Percentiles rank a stretch among this genome's conserved stretches.
phyloP scores from a whole-genome alignment of 1,284 basidiomycete genomes.

The Leccinum subrobustum region DNA sequence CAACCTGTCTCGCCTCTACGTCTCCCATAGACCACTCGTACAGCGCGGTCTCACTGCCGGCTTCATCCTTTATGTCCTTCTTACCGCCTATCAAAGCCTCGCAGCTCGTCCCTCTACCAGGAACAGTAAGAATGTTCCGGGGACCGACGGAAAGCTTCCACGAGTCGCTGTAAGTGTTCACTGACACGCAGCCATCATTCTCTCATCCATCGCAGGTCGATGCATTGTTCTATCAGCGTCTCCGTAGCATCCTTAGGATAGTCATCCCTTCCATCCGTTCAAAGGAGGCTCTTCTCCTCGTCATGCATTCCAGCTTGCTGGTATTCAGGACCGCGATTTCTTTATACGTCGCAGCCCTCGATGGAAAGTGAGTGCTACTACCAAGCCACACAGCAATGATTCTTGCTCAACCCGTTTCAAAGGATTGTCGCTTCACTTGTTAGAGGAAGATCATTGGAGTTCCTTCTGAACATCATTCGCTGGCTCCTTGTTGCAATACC shows the following conservation, averaged over 20 bases:
- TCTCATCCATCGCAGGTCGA: slow-evolving; percentile 62
- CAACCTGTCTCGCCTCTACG: slow-evolving; percentile 52
- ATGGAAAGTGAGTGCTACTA: slow-evolving; percentile 72
- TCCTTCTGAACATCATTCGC: slow-evolving; percentile 82
- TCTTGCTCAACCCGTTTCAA: slow-evolving; percentile 3
- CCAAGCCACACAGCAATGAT: neutral
- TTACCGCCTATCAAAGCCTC: slow-evolving; percentile 55
- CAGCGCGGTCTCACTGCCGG: slow-evolving; percentile 65
- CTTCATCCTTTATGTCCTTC: slow-evolving; percentile 64
- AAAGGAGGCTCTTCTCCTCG: slow-evolving; percentile 84
- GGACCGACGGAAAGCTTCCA: slow-evolving; percentile 42
- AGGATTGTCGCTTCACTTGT: slow-evolving; percentile 96
- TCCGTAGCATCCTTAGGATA: slow-evolving; percentile 79
- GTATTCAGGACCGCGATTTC: slow-evolving; percentile 89
- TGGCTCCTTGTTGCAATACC: slow-evolving; percentile 96
- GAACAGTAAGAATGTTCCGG: slow-evolving; percentile 13
- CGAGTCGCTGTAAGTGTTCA: slow-evolving; percentile 62
- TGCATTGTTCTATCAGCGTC: slow-evolving; percentile 83
- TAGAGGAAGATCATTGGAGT: slow-evolving; percentile 78
- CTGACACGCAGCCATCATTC: neutral
- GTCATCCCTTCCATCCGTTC: slow-evolving; percentile 86
- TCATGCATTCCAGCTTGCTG: slow-evolving; percentile 86
- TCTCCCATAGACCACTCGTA: slow-evolving; percentile 61
- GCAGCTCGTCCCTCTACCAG: slow-evolving; percentile 39
- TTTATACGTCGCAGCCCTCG: slow-evolving; percentile 93